Evolutionary conservation across 306 rosid species (phyloP), one percentile per base, ranked within the genome.

Genomic region (Cercis canadensis): DNA sequence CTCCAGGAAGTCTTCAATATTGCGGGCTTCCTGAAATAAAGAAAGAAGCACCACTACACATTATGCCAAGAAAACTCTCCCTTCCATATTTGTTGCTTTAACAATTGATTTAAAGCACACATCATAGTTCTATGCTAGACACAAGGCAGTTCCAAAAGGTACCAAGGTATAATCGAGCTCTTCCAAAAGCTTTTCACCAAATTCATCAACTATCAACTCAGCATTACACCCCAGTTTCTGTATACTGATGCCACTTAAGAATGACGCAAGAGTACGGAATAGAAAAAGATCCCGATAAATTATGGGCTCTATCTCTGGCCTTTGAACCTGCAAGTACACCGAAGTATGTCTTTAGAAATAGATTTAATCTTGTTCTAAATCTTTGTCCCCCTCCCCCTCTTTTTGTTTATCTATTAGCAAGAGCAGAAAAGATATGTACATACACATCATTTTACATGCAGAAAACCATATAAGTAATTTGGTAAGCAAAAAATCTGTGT

Each of bases 101-200:
- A 47, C 24, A 54, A 34, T 55, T 39, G 0, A 15, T 69, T 80
- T 39, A 46, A 70, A 45, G 66, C 63, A 57, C 57, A 21, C 66
- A 12, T 18, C 56, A 67, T 65, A 68, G 31, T 57, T 36, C 67
- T 59, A 60, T 72, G 45, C 49, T 40, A 57, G 65, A 45, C 40
- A 77, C 75, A 63, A 74, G 61, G 67, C 67, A 74, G 81, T 57
- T 76, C 77, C 59, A 58, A 57, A 75, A 75, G 55, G 73, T 91
- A 95, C 96, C 99, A 91, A 66, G 65, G 96, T 91, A 80, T 95
- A 95, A 76, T 95, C 99, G 57, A 95, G 99, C 88, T 95, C 99
- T 88, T 95, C 99, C 89, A 95, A 75, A 78, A 95, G 96, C 89
- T 95, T 95, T 89, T 95, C 99, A 41, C 99, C 99, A 70, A 91